phyloP scores from a whole-genome alignment of 495 filamentous ascomycete species.

The Aeminium ludgeri region DNA sequence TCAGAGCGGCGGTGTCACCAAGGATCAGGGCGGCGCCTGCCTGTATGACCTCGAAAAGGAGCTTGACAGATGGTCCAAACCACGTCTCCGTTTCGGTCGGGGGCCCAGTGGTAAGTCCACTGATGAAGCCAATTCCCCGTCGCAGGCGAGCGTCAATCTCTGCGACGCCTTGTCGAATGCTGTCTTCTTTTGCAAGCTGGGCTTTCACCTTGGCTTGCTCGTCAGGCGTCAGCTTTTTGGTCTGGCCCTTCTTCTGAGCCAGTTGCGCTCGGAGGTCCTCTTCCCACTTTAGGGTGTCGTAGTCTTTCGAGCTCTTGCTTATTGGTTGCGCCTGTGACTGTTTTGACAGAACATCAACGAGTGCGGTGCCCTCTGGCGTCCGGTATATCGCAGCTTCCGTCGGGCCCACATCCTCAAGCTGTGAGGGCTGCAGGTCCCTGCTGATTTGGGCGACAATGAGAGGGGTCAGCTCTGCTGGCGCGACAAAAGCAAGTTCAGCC shows the following conservation, averaged over 20 bases:
- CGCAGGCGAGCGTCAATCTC: slow-evolving; percentile 49
- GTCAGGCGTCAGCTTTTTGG: slow-evolving; percentile 77
- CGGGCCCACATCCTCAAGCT: slow-evolving; percentile 54
- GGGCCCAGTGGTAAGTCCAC: slow-evolving; percentile 63
- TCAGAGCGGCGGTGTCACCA: slow-evolving; percentile 57
- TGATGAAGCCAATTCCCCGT: slow-evolving; percentile 70
- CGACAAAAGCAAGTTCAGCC: slow-evolving; percentile 83
- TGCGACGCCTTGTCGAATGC: slow-evolving; percentile 53
- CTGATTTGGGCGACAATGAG: slow-evolving; percentile 56
- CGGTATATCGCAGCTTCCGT: slow-evolving; percentile 82
- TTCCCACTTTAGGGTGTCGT: slow-evolving; percentile 94
- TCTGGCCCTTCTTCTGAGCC: slow-evolving; percentile 76
- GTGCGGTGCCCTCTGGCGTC: slow-evolving; percentile 70
- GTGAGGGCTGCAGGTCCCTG: slow-evolving; percentile 47
- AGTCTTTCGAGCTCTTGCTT: slow-evolving; percentile 77
- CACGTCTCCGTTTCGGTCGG: slow-evolving; percentile 70
- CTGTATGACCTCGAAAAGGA: slow-evolving; percentile 51
- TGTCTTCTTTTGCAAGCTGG: slow-evolving; percentile 71
- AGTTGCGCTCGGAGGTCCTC: slow-evolving; percentile 76
- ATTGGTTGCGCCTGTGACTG: slow-evolving; percentile 49
- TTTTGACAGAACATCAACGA: slow-evolving; percentile 75
- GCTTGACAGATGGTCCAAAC: slow-evolving; percentile 62
- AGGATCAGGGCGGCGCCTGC: slow-evolving; percentile 68
- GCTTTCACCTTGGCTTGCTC: slow-evolving; percentile 82
- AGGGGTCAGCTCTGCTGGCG: slow-evolving; percentile 64